Conservation (phyloP, 2,329 filamentous ascomycete genomes). For the Paraphoma chrysanthemicola region DNA sequence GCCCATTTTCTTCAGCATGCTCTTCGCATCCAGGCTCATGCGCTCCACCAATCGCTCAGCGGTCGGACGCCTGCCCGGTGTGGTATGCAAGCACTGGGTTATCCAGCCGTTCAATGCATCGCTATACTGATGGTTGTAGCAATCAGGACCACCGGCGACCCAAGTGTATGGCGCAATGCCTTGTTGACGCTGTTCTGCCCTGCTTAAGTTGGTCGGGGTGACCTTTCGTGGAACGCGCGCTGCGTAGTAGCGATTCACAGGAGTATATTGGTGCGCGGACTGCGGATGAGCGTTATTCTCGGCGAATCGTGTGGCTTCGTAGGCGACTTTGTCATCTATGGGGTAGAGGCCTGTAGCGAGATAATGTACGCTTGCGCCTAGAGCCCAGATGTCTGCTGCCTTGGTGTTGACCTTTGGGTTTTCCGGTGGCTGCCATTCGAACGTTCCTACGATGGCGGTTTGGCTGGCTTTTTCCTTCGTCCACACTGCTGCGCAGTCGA, state of each 20-base stretch:
- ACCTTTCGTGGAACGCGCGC: conserved; percentile 25
- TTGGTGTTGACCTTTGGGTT: conserved; percentile 31
- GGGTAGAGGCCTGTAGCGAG: conserved; percentile 30
- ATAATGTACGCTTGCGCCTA: conserved; percentile 41
- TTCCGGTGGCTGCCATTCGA: conserved; percentile 40
- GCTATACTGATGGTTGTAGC: conserved; percentile 27
- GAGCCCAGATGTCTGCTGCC: conserved; percentile 39
- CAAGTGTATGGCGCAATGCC: conserved; percentile 1
- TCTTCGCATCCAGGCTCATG: conserved; percentile 19
- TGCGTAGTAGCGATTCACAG: conserved; percentile 15
- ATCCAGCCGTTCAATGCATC: conserved; percentile 36
- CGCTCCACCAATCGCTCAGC: conserved; percentile 11
- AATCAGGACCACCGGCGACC: background rate
- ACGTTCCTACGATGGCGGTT: conserved; percentile 21
- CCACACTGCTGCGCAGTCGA: conserved; percentile 20
- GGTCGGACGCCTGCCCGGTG: conserved; percentile 16
- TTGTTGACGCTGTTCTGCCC: conserved; percentile 11
- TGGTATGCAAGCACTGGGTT: conserved; percentile 14
- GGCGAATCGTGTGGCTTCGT: background rate
- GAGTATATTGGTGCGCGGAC: conserved; percentile 5
- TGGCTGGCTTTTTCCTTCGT: background rate
- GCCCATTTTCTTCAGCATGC: conserved; percentile 22
- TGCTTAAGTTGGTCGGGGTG: conserved; percentile 30
- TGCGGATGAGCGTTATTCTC: conserved; percentile 2
- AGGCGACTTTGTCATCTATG: conserved; percentile 8